Conservation (phyloP, 1,139 yeast genomes). For the Pichia sp. region DNA sequence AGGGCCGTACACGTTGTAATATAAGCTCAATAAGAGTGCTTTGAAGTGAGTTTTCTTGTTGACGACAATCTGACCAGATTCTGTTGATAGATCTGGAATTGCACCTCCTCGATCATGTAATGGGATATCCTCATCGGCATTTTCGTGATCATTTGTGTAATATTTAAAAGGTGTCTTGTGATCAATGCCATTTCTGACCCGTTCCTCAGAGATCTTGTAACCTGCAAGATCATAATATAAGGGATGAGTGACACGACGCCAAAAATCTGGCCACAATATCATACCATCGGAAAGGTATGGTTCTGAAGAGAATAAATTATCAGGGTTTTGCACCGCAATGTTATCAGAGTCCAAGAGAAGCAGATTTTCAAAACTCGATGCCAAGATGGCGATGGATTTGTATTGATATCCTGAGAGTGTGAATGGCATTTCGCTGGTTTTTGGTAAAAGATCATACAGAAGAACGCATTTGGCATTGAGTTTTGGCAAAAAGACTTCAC, state of each 20-base stretch:
- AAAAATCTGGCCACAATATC: slow-evolving; percentile 63
- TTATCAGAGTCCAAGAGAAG: slow-evolving; percentile 55
- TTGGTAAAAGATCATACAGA: slow-evolving; percentile 36
- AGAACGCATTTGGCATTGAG: slow-evolving; percentile 41
- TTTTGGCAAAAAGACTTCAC: slow-evolving; percentile 40
- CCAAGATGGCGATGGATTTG: slow-evolving; percentile 49
- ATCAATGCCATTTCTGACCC: slow-evolving; percentile 24
- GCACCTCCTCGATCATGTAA: slow-evolving; percentile 50
- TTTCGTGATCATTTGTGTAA: slow-evolving; percentile 15
- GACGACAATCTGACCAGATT: slow-evolving; percentile 53
- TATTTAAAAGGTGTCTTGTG: slow-evolving; percentile 19
- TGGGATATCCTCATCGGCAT: slow-evolving; percentile 23
- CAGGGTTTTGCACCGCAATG: slow-evolving; percentile 47
- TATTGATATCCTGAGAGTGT: slow-evolving; percentile 43
- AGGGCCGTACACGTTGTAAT: slow-evolving; percentile 57
- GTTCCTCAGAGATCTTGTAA: slow-evolving; percentile 30
- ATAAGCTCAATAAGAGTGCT: slow-evolving; percentile 44
- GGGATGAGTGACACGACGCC: slow-evolving; percentile 59
- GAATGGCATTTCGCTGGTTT: slow-evolving; percentile 7
- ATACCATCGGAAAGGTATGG: slow-evolving; percentile 37
- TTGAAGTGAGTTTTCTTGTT: slow-evolving; percentile 47
- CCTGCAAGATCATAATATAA: slow-evolving; percentile 49
- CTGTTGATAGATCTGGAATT: slow-evolving; percentile 55
- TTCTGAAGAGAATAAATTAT: slow-evolving; percentile 35
- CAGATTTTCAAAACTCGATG: slow-evolving; percentile 51